A percentile compares a stretch with the other conserved stretches of the same genome.
Conservation (phyloP, 2,329 filamentous ascomycete genomes). For the Ophidiomyces ophidiicola region DNA sequence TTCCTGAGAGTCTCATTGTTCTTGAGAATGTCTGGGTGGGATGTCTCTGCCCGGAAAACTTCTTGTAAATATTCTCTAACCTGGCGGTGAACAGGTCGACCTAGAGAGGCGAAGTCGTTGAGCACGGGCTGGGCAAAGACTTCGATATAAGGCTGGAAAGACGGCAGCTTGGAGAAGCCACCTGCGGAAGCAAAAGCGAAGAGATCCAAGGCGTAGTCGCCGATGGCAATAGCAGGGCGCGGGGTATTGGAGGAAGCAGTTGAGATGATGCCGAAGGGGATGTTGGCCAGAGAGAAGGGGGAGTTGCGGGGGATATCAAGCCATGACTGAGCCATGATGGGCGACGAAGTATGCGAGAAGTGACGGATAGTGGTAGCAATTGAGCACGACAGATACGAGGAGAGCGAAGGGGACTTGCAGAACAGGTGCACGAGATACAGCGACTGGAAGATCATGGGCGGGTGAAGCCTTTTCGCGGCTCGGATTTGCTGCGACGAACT, state of each 20-base stretch:
- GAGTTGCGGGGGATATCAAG: constrained; percentile 47
- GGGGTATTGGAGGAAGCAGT: constrained; percentile 44
- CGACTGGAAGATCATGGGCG: neutral
- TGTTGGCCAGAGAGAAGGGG: constrained; percentile 65
- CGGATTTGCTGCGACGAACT: too few relatives aligned
- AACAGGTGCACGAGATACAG: neutral
- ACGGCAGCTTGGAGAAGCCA: constrained; percentile 48
- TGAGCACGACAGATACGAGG: constrained; percentile 8
- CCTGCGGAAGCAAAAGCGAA: constrained; percentile 46
- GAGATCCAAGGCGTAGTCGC: constrained; percentile 59
- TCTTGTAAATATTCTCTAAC: constrained; percentile 58
- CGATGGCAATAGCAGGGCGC: constrained; percentile 59
- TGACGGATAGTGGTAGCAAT: constrained; percentile 4
- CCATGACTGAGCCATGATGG: constrained; percentile 39
- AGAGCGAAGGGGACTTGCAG: constrained; percentile 2
- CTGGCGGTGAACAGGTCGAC: constrained; percentile 53
- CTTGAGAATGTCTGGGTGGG: constrained; percentile 49
- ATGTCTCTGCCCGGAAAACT: constrained; percentile 49
- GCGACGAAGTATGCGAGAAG: neutral
- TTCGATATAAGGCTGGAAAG: constrained; percentile 44
- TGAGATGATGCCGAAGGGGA: constrained; percentile 73
- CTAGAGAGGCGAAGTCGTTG: constrained; percentile 63
- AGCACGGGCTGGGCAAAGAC: constrained; percentile 55
- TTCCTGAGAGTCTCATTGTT: constrained; percentile 48
- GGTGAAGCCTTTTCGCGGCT: too few relatives aligned